Conservation (phyloP, 2,329 filamentous ascomycete species). For the Penicillium sp. region DNA sequence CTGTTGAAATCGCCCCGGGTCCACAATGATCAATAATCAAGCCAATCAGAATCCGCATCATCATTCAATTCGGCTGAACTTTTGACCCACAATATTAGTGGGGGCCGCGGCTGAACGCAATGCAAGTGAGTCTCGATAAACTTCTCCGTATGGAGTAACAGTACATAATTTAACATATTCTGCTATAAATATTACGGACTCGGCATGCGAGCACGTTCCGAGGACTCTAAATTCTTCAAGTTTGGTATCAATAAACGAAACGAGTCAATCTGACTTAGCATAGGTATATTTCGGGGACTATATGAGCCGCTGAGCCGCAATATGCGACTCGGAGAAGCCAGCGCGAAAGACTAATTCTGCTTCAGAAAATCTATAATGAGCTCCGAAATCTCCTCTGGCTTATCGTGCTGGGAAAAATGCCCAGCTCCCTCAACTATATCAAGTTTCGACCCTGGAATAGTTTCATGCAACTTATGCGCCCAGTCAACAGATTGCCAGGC, state of each 20-base stretch:
- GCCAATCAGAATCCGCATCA: not conserved
- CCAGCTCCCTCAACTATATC: slow-evolving; percentile 31
- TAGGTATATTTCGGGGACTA: no score
- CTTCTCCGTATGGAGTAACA: no score
- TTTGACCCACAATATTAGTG: not conserved
- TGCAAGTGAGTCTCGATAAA: no score
- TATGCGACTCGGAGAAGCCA: no score
- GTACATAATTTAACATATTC: no score
- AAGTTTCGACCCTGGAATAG: slow-evolving; percentile 36
- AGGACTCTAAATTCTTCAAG: no score
- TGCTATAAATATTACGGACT: no score
- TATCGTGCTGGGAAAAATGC: slow-evolving; percentile 38
- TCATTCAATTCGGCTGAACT: not conserved
- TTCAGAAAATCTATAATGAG: not conserved
- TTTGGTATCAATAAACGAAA: no score
- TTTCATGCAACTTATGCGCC: slow-evolving; percentile 34
- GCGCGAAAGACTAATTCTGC: not conserved
- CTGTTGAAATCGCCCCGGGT: not conserved
- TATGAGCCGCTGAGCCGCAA: no score
- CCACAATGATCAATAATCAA: slow-evolving; percentile 1
- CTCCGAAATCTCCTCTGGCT: slow-evolving; percentile 23
- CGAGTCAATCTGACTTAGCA: no score
- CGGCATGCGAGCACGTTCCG: no score
- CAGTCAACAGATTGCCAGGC: slow-evolving; percentile 37
- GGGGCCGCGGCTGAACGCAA: not conserved